Evolutionary conservation across 2,329 filamentous ascomycete genomes (phyloP).

Genomic region (Pseudovirgaria hyperparasitica): DNA sequence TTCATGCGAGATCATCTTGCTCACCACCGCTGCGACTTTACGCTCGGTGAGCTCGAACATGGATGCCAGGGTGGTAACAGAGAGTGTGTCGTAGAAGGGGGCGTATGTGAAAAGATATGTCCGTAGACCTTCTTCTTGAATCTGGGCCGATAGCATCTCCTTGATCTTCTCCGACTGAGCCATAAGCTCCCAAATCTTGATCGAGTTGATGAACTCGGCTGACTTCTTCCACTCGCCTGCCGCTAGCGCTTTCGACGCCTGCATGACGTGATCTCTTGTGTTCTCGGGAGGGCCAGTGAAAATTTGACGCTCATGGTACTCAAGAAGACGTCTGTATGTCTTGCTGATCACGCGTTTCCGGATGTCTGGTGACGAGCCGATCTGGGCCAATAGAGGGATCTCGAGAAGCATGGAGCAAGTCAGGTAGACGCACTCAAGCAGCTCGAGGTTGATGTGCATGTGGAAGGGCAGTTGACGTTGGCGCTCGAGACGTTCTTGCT

Average conservation of each 20-base stretch:
- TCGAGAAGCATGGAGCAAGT: slow-evolving; percentile 99
- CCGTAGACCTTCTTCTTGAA: slow-evolving; percentile 94
- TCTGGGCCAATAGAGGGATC: slow-evolving; percentile 92
- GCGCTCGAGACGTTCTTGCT: slow-evolving; percentile 94
- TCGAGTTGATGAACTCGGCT: slow-evolving; percentile 83
- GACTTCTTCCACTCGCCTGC: slow-evolving; percentile 98
- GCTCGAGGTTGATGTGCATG: slow-evolving; percentile 99
- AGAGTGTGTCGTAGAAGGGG: slow-evolving; percentile 95
- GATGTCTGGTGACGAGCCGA: slow-evolving; percentile 89
- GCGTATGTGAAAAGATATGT: slow-evolving; percentile 99
- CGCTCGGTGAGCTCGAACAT: slow-evolving; percentile 92
- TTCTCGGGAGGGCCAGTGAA: slow-evolving; percentile 98
- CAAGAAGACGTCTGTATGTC: slow-evolving; percentile 97
- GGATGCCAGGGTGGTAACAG: slow-evolving; percentile 66
- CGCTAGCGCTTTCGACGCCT: slow-evolving; percentile 91
- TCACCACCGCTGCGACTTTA: slow-evolving; percentile 91
- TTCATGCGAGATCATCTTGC: slow-evolving; percentile 99
- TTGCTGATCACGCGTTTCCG: slow-evolving; percentile 98
- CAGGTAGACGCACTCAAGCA: slow-evolving; percentile 95
- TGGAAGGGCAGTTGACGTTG: slow-evolving; percentile 98
- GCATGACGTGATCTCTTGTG: slow-evolving; percentile 98
- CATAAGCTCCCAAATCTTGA: slow-evolving; percentile 99
- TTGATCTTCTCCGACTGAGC: slow-evolving; percentile 88
- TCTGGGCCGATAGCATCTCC: slow-evolving; percentile 92
- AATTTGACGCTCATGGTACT: slow-evolving; percentile 98